These are phyloP conservation scores for Suhomyces vadensis DNA, from an alignment of 805 yeast genomes.

Conservation along the genomic window DNA sequence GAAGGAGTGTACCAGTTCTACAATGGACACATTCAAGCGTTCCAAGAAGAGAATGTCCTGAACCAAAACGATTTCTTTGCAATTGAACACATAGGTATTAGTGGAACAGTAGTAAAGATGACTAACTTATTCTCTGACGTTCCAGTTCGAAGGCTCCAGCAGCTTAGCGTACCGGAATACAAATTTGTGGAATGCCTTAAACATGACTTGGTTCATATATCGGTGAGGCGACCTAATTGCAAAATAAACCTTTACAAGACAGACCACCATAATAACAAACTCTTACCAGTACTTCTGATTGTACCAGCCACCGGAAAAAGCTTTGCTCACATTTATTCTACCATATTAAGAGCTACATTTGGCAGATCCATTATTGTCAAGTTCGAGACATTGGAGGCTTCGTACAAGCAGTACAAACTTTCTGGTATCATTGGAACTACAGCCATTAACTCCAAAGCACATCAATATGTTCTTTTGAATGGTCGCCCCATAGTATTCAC, in stretches of 20 bases:
- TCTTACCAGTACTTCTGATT: conserved; percentile 11
- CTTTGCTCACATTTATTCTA: background rate
- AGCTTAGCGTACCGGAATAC: conserved; percentile 19
- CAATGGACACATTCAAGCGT: background rate
- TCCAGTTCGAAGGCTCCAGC: conserved; percentile 43
- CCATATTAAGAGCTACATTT: conserved; percentile 22
- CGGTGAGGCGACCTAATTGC: conserved; percentile 24
- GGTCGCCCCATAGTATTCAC: conserved; percentile 27
- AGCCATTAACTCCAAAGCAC: conserved; percentile 33
- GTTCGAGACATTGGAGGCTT: conserved; percentile 27
- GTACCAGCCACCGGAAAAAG: conserved; percentile 3
- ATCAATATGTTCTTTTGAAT: conserved; percentile 51
- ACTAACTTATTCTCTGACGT: conserved; percentile 42
- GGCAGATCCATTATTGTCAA: conserved; percentile 24
- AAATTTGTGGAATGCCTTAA: conserved; percentile 30
- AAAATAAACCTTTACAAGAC: conserved; percentile 16
- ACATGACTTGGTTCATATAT: conserved; percentile 26
- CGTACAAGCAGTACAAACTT: conserved; percentile 25
- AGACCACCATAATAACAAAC: background rate
- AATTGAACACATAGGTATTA: conserved; percentile 4
- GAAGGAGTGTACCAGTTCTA: conserved; percentile 11
- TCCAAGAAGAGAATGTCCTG: background rate
- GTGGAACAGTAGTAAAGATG: conserved; percentile 43
- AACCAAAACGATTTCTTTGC: conserved; percentile 3
- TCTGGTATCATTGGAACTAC: conserved; percentile 41